Percentiles rank a stretch among this genome's conserved stretches.
Evolutionary conservation across 805 yeast species (phyloP).

Genomic region (Pichia sporocuriosa): DNA sequence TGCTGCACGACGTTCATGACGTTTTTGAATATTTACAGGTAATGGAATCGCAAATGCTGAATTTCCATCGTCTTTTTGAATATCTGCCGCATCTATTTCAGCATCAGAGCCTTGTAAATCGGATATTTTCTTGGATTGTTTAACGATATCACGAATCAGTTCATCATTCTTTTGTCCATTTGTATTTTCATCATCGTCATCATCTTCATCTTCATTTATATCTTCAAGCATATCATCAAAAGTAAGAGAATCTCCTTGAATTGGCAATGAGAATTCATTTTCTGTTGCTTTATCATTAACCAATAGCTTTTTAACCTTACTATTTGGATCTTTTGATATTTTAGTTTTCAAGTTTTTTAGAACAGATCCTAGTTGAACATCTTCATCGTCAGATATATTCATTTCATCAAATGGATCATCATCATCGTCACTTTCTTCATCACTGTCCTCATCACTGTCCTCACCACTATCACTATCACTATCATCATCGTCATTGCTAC

Average conservation of each 20-base stretch:
- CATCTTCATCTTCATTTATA: conserved; percentile 35
- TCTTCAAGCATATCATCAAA: conserved; percentile 71
- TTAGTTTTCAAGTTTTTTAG: conserved; percentile 34
- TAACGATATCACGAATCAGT: conserved; percentile 33
- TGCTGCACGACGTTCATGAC: conserved; percentile 84
- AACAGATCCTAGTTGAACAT: conserved; percentile 45
- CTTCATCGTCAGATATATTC: conserved; percentile 31
- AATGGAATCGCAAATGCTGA: conserved; percentile 67
- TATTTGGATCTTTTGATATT: conserved; percentile 23
- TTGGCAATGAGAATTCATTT: conserved; percentile 63
- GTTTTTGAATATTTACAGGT: conserved; percentile 77
- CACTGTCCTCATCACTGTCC: conserved; percentile 1
- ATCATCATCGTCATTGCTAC: conserved; percentile 5
- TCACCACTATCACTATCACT: conserved; percentile 18
- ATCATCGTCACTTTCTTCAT: too few species aligned
- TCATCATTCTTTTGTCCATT: conserved; percentile 36
- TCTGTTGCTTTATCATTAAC: conserved; percentile 52
- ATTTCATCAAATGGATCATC: conserved; percentile 27
- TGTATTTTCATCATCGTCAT: conserved; percentile 14
- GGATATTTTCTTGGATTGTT: conserved; percentile 23
- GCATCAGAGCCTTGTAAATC: conserved; percentile 16
- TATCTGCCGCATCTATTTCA: conserved; percentile 17
- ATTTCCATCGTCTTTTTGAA: conserved; percentile 7
- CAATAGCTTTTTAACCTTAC: conserved; percentile 39
- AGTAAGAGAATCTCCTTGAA: conserved; percentile 51